Evolutionary conservation across 2,329 filamentous ascomycete species (phyloP), one percentile per base, ranked within the genome.

Genomic region (Ceratocystis destructans): DNA sequence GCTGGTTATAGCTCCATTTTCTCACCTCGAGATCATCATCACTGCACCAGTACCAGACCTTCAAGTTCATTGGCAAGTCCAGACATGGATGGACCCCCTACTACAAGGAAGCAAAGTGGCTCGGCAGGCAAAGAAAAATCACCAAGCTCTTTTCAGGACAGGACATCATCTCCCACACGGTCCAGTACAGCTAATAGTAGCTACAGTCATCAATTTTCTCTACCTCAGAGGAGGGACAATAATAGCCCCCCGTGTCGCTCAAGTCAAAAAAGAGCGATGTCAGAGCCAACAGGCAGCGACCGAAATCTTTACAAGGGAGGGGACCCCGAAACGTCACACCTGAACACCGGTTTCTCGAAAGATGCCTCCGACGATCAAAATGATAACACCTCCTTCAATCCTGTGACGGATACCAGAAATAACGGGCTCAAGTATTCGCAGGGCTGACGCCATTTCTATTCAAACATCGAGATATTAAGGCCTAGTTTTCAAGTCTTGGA

Each of bases 261-360:
- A 41, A 12, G 37, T 3, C 1, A 0, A 41, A 1, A 1, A 8
- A 3, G 37, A 8, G 2, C 1, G 37, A 0, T 0, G 10, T 12
- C 37, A 41, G 37, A 41, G 3, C 1, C 7, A 41, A 41, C 1
- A 12, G 3, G 4, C 37, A 10, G 3, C 12, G 8, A 1, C 8
- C 3, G 37, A 10, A 2, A 37, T 37, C 12, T 10, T 33, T 33
- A 7, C 8, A 7, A 0, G 2, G 8, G 33, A 2, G 7, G 33
- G 33, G 2, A 8, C 8, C 2, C 8, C 8, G 8, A 1, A 37
- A 3, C 2, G 8, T 1, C 33, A 37, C 7, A 37, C 33, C 31
- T 31, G 7, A 22, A 22, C 1, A 22, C 22, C 22, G 22, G 22
- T 22, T 22, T 1, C 22, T 22, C 22, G 22, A 22, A 22, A 22